phyloP scores from a whole-genome alignment of 768 basidiomycete genomes.

The Termitomyces sp. region DNA sequence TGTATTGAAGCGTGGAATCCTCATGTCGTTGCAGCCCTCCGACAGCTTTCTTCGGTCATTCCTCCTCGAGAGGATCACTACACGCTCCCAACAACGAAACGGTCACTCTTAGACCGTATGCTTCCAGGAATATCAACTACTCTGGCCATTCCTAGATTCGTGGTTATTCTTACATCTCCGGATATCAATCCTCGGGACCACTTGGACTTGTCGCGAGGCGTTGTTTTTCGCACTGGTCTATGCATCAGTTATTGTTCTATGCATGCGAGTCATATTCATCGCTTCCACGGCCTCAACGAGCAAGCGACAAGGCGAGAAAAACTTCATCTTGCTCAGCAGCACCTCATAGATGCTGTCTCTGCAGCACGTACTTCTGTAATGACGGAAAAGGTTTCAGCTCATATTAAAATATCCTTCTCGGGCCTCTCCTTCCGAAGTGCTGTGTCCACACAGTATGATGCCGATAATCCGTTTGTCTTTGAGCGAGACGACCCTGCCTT shows the following conservation, averaged over 20 bases:
- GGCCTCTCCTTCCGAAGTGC: constrained; percentile 54
- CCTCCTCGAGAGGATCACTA: constrained; percentile 17
- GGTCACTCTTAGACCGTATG: constrained; percentile 33
- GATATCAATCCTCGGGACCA: constrained; percentile 76
- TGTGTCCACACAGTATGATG: constrained; percentile 59
- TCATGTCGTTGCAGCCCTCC: constrained; percentile 47
- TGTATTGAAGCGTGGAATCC: constrained; percentile 66
- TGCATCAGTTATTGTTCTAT: constrained; percentile 54
- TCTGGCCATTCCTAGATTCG: constrained; percentile 54
- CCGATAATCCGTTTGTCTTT: constrained; percentile 58
- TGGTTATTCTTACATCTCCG: constrained; percentile 66
- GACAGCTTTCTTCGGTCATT: constrained; percentile 39
- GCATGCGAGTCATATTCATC: constrained; percentile 30
- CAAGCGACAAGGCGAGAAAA: constrained; percentile 44
- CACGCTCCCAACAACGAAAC: constrained; percentile 5
- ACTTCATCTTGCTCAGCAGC: constrained; percentile 50
- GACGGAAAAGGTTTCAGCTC: constrained; percentile 31
- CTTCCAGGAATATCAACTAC: constrained; percentile 53
- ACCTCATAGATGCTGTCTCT: constrained; percentile 37
- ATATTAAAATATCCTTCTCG: constrained; percentile 39
- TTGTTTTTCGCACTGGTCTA: constrained; percentile 51
- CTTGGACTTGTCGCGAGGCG: constrained; percentile 61
- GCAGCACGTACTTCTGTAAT: constrained; percentile 30
- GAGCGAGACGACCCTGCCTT: constrained; percentile 46
- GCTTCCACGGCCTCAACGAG: constrained; percentile 27